A percentile compares a stretch with the other conserved stretches of the same genome.
phyloP scores from a whole-genome alignment of 768 basidiomycete species.

The Amanita rubescens region DNA sequence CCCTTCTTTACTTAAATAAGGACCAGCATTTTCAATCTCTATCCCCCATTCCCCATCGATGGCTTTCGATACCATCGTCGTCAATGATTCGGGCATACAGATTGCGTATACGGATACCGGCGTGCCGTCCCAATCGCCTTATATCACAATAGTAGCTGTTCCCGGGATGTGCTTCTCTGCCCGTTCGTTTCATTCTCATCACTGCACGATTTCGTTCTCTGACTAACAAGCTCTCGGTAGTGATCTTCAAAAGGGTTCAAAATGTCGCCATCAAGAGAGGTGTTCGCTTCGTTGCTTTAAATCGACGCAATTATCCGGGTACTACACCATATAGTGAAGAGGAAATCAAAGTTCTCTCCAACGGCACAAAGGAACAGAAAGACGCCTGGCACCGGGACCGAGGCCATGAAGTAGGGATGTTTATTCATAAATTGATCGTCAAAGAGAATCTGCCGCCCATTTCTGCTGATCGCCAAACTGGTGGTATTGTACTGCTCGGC shows the following conservation, averaged over 20 bases:
- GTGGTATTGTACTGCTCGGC: background rate
- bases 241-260: too few species aligned
- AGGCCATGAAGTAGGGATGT: background rate
- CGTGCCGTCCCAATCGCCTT: slow-evolving; percentile 11
- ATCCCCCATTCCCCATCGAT: too few species aligned
- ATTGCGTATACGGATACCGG: slow-evolving; percentile 16
- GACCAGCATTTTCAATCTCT: too few species aligned
- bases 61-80: background rate
- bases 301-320: slow-evolving; percentile 2
- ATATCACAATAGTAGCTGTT: too few species aligned
- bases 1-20: too few species aligned
- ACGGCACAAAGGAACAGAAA: background rate
- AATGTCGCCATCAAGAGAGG: background rate
- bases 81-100: slow-evolving; percentile 9
- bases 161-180: slow-evolving; percentile 15
- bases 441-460: slow-evolving; percentile 1
- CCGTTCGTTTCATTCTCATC: slow-evolving; percentile 1
- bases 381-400: background rate
- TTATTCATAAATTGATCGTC: background rate
- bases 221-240: too few species aligned
- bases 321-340: background rate
- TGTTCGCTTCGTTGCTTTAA: slow-evolving; percentile 2
- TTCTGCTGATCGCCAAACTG: background rate
- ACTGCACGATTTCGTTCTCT: background rate
- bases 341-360: background rate